A percentile compares a stretch with the other conserved stretches of the same genome.
These are phyloP conservation scores for Grammothele lineata DNA, from an alignment of 768 basidiomycete species.

Conservation along the genomic window DNA sequence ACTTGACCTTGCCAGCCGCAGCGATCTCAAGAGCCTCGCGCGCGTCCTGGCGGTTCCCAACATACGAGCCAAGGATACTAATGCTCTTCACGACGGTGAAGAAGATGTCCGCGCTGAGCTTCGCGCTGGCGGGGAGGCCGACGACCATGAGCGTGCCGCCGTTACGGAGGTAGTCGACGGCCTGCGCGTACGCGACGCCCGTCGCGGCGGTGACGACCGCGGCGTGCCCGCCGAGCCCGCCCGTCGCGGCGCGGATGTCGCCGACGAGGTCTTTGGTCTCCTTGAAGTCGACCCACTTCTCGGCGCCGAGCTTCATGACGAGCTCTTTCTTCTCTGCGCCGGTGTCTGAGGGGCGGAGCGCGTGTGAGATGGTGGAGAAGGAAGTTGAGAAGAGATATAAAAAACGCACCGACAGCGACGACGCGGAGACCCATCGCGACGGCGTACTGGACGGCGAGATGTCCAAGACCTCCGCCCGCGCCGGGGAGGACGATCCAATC, in stretches of 20 bases:
- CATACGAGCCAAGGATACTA: conserved; percentile 45
- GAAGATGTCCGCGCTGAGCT: conserved; percentile 60
- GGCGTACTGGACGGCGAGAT: conserved; percentile 84
- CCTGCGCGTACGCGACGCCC: conserved; percentile 43
- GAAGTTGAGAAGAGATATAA: background rate
- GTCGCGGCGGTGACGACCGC: conserved; percentile 57
- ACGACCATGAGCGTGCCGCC: conserved; percentile 76
- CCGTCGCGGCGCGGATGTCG: conserved; percentile 59
- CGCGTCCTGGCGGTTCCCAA: conserved; percentile 75
- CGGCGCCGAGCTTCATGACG: conserved; percentile 59
- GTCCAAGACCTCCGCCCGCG: conserved; percentile 80
- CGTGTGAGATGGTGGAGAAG: too few species aligned
- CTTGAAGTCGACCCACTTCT: conserved; percentile 77
- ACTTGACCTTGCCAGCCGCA: conserved; percentile 63
- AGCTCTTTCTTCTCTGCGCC: conserved; percentile 70
- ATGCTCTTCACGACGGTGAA: conserved; percentile 67
- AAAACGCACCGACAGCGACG: conserved; percentile 60
- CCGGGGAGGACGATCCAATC: conserved; percentile 78
- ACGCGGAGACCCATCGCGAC: conserved; percentile 72
- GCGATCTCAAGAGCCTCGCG: conserved; percentile 78
- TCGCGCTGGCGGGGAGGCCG: conserved; percentile 60
- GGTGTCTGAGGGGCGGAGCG: conserved; percentile 43
- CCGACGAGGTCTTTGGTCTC: conserved; percentile 59
- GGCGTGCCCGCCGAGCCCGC: conserved; percentile 69
- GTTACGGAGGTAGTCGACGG: conserved; percentile 69